These are phyloP conservation scores for Septoria petroselini DNA, from an alignment of 2,329 filamentous ascomycete species.

Conservation along the genomic window DNA sequence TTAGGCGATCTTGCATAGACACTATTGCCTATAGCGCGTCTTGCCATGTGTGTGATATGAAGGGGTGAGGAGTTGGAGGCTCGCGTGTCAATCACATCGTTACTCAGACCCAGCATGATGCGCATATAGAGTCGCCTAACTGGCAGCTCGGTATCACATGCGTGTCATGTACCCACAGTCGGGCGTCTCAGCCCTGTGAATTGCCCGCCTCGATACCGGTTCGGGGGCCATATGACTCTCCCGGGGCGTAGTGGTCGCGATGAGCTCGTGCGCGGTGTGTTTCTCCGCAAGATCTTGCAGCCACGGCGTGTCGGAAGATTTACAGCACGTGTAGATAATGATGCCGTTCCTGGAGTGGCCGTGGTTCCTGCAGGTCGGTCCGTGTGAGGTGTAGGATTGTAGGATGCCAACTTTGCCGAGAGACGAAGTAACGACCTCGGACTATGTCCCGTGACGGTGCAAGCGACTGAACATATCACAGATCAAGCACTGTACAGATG, in stretches of 20 bases:
- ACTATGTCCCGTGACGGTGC: no score
- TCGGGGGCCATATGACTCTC: no score
- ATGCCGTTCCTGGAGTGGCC: neutral
- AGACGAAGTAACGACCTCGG: no score
- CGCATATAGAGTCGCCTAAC: neutral
- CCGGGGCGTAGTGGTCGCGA: no score
- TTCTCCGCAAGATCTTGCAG: neutral
- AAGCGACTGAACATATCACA: no score
- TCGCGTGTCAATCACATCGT: neutral
- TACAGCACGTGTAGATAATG: neutral
- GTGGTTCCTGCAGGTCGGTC: neutral
- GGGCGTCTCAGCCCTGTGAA: no score
- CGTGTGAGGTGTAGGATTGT: no score
- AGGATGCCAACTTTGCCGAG: no score
- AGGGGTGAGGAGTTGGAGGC: neutral
- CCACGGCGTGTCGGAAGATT: neutral
- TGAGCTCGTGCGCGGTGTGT: neutral
- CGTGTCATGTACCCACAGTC: neutral
- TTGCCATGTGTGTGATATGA: neutral
- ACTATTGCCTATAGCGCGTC: neutral
- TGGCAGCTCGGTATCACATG: neutral
- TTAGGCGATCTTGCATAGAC: neutral
- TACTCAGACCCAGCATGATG: neutral
- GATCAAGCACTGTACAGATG: no score
- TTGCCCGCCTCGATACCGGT: no score